These are phyloP conservation scores for Quambalaria eucalypti DNA, from an alignment of 1,284 basidiomycete genomes.

Conservation along the genomic window DNA sequence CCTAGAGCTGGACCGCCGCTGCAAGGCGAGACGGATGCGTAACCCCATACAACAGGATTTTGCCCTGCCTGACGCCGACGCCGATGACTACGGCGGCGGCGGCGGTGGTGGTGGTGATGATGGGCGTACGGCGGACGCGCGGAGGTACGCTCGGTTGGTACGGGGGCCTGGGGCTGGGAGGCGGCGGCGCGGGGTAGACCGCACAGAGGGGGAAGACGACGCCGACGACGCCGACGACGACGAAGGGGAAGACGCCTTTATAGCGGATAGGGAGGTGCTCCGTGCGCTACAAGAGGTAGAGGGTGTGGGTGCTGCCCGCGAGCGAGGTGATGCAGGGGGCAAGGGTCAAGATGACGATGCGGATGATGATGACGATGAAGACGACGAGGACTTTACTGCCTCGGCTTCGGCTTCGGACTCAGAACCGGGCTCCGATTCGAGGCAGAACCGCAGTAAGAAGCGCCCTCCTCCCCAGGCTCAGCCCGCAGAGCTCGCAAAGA, in stretches of 20 bases:
- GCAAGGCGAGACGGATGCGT: slow-evolving; percentile 55
- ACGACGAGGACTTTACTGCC: slow-evolving; percentile 7
- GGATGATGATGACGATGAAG: slow-evolving; percentile 7
- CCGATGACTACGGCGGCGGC: slow-evolving; percentile 47
- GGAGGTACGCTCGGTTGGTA: slow-evolving; percentile 16
- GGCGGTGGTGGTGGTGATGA: slow-evolving; percentile 2
- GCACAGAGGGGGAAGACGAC: neutral
- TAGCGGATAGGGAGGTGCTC: neutral
- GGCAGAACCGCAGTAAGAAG: too few species aligned
- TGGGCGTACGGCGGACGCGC: too few species aligned
- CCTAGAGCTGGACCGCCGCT: slow-evolving; percentile 60
- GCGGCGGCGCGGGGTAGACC: neutral
- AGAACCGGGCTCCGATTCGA: neutral
- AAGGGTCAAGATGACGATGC: neutral
- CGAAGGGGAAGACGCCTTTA: neutral
- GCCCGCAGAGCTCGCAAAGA: slow-evolving; percentile 3
- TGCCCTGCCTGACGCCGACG: slow-evolving; percentile 77
- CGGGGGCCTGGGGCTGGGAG: slow-evolving; percentile 9
- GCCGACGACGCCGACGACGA: neutral
- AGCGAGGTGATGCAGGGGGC: neutral
- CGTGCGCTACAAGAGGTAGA: neutral
- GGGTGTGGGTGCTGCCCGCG: neutral
- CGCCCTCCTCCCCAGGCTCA: neutral
- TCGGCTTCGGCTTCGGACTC: neutral
- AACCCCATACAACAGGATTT: slow-evolving; percentile 76